phyloP scores from a whole-genome alignment of 2,329 filamentous ascomycete species.

The Epichloe sibirici region DNA sequence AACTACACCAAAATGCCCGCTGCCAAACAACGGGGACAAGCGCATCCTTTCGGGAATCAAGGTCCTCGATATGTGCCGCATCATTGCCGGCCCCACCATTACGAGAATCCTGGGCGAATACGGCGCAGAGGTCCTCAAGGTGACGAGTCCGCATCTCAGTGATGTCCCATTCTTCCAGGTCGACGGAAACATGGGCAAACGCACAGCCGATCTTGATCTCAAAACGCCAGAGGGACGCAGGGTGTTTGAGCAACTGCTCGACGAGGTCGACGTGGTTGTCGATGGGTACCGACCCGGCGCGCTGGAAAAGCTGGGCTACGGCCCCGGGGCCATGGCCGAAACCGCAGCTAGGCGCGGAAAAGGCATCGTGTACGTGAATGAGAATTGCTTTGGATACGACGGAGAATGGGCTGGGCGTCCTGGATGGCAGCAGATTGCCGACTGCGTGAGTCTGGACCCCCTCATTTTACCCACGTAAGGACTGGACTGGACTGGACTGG shows the following conservation, averaged over 20 bases:
- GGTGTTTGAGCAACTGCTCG: constrained; percentile 46
- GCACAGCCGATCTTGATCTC: constrained; percentile 50
- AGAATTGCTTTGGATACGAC: constrained; percentile 57
- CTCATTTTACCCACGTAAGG: too few species aligned
- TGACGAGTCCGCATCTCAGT: constrained; percentile 54
- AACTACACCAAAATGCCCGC: constrained; percentile 32
- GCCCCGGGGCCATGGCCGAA: constrained; percentile 38
- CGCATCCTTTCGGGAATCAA: constrained; percentile 47
- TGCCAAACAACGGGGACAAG: constrained; percentile 15
- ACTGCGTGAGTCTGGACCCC: constrained; percentile 30
- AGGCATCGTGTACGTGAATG: constrained; percentile 55
- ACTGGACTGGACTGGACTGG: too few species aligned
- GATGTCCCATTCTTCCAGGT: constrained; percentile 64
- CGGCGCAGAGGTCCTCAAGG: constrained; percentile 61
- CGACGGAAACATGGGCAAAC: constrained; percentile 62
- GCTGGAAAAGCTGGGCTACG: constrained; percentile 51
- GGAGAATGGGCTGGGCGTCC: constrained; percentile 49
- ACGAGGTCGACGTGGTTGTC: constrained; percentile 50
- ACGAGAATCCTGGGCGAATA: constrained; percentile 61
- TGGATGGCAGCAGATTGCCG: constrained; percentile 63
- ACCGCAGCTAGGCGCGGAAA: constrained; percentile 42
- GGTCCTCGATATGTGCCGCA: constrained; percentile 62
- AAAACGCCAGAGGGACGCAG: constrained; percentile 39
- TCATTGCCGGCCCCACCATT: constrained; percentile 66
- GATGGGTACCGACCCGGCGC: constrained; percentile 60